A percentile compares a stretch with the other conserved stretches of the same genome.
phyloP scores from a whole-genome alignment of 495 filamentous ascomycete genomes.

The Aspergillus sparsus region DNA sequence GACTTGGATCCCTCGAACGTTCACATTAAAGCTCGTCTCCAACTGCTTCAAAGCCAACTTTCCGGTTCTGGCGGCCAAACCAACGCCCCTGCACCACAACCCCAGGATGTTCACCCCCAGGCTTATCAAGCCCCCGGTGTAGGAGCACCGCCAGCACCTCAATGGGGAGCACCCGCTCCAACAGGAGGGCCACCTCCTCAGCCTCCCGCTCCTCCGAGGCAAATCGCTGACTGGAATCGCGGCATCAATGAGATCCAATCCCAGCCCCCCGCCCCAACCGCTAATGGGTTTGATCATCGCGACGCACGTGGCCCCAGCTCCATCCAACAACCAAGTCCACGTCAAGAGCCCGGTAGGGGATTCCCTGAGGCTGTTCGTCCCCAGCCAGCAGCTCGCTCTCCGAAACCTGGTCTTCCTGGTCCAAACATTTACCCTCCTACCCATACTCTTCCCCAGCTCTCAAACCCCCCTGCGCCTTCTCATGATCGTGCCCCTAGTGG shows the following conservation, averaged over 20 bases:
- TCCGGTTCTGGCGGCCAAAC: conserved; percentile 67
- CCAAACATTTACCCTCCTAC: conserved; percentile 63
- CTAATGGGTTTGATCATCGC: conserved; percentile 76
- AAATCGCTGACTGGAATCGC: conserved; percentile 69
- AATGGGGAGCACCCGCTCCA: conserved; percentile 74
- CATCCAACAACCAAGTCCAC: conserved; percentile 67
- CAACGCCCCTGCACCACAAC: conserved; percentile 69
- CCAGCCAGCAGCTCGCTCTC: conserved; percentile 61
- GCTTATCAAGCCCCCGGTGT: conserved; percentile 76
- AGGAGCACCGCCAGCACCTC: conserved; percentile 73
- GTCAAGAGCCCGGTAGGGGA: conserved; percentile 66
- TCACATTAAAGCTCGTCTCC: conserved; percentile 93
- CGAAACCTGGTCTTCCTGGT: conserved; percentile 56
- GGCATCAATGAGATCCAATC: conserved; percentile 74
- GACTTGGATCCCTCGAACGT: conserved; percentile 91
- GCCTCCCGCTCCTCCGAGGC: conserved; percentile 61
- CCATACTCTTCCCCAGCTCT: conserved; percentile 62
- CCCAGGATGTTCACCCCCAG: conserved; percentile 84
- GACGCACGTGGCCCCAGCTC: conserved; percentile 67
- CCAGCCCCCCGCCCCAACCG: conserved; percentile 62
- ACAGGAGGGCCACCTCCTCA: conserved; percentile 63
- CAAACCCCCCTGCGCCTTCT: conserved; percentile 52
- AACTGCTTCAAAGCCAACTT: conserved; percentile 78
- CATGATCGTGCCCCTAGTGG: conserved; percentile 60
- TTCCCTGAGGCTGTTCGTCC: conserved; percentile 74